Evolutionary conservation across 257 asterid species (phyloP).

Genomic region (Jaltomata sinuosa): DNA sequence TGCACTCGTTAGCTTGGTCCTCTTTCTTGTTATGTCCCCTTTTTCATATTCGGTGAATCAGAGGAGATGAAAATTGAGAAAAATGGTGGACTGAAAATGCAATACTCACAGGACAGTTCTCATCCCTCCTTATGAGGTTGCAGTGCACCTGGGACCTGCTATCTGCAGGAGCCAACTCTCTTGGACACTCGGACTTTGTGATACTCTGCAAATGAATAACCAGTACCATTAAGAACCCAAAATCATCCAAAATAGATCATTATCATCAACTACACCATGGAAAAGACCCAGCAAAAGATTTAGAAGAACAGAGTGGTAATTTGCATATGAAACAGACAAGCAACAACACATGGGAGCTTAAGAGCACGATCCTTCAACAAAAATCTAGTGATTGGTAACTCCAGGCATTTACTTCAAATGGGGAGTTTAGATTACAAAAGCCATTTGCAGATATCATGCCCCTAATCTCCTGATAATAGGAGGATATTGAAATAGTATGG

Average conservation of each 20-base stretch:
- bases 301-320: not conserved
- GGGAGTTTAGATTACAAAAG: not conserved
- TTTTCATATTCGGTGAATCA: not conserved
- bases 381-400: not conserved
- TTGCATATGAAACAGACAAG: not conserved
- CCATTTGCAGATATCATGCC: not conserved
- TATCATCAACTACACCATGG: not conserved
- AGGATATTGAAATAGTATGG: not conserved
- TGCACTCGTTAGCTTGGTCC: not conserved
- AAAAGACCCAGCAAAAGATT: not conserved
- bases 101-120: slow-evolving; percentile 63
- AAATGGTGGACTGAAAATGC: not conserved
- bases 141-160: slow-evolving; percentile 66
- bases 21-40: not conserved
- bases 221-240: not conserved
- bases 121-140: slow-evolving; percentile 83
- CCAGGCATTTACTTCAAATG: not conserved
- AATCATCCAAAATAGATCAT: not conserved
- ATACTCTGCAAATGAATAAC: slow-evolving; percentile 59
- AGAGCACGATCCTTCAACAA: not conserved
- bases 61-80: not conserved
- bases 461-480: not conserved
- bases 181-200: slow-evolving; percentile 79
- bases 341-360: not conserved
- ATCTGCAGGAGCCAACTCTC: slow-evolving; percentile 84